Conservation (phyloP, 192 early-diverging fungal species). For the Backusella morwellensis region DNA sequence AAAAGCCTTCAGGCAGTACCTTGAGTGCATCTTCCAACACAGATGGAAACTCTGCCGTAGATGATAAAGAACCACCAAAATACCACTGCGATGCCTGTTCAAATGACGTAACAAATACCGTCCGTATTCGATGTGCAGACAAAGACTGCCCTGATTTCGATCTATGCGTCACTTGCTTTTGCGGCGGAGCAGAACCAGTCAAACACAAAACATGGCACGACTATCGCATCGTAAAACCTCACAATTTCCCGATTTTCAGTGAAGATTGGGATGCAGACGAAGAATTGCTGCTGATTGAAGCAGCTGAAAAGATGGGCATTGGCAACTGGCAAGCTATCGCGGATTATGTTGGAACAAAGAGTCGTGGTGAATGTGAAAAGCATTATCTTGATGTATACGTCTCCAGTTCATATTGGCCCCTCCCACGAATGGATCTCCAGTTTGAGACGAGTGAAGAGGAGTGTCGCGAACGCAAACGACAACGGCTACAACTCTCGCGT, state of each 20-base stretch:
- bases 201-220: constrained; percentile 82
- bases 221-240: constrained; percentile 88
- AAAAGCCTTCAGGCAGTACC: constrained; percentile 32
- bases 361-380: constrained; percentile 79
- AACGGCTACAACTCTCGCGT: constrained; percentile 25
- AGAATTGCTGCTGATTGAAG: constrained; percentile 91
- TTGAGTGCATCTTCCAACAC: constrained; percentile 17
- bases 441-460: constrained; percentile 61
- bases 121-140: constrained; percentile 83
- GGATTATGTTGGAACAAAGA: constrained; percentile 90
- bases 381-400: constrained; percentile 91
- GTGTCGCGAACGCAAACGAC: constrained; percentile 33
- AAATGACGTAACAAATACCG: constrained; percentile 85
- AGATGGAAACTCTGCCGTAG: constrained; percentile 13
- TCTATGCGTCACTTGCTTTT: constrained; percentile 94
- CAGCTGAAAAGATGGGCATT: constrained; percentile 86
- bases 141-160: constrained; percentile 79
- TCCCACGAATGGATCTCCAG: constrained; percentile 70
- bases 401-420: constrained; percentile 72
- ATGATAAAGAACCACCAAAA: constrained; percentile 39
- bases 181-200: constrained; percentile 74
- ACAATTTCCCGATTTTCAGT: constrained; percentile 88
- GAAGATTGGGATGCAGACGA: constrained; percentile 95
- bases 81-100: constrained; percentile 88
- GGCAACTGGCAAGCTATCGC: constrained; percentile 98